Base-by-base conservation (phyloP, 306 rosid species). In the Trifolium repens region DNA sequence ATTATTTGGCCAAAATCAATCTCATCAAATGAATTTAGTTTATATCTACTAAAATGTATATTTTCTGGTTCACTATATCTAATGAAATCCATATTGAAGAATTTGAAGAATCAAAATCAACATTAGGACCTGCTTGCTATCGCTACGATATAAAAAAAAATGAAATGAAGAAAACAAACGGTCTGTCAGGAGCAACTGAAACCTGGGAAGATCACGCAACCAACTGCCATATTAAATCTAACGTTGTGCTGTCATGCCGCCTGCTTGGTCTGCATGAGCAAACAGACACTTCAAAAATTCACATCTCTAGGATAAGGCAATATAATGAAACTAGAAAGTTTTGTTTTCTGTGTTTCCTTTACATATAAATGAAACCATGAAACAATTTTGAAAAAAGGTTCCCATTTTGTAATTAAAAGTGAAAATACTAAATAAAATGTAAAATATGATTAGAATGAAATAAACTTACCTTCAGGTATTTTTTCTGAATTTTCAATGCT, bases 401-500 rank as follows among this genome's bases (percentile, higher is more conserved):
- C 58, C 11, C 26, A 16, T 17, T 52, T 52, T 52, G 9, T 16
- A 52, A 16, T 7, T 52, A 16, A 52, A 52, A 16, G 58, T 16
- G 12, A 52, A 52, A 52, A 52, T 52, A 52, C 58, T 8, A 7
- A 16, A 16, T 52, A 52, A 27, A 61, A 32, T 44, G 15, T 13
- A 5, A 67, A 44, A 4, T 67, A 14, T 0, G 13, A 14, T 26
- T 14, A 9, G 68, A 78, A 72, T 43, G 80, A 72, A 86, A 54
- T 77, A 72, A 84, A 63, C 26, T 71, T 70, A 91, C 98, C 92
- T 88, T 84, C n/a, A 94, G 66, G 87, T 94, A 94, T 91, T 88
- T 94, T 53, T 88, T 88, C 83, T 94, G 98, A 80, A 94, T 70
- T 87, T 89, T 94, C 88, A 91, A 69, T 53, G 98, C 97, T 79